A percentile compares a stretch with the other conserved stretches of the same genome.
Evolutionary conservation across 495 filamentous ascomycete genomes (phyloP).

Genomic region (Cryomyces minteri): DNA sequence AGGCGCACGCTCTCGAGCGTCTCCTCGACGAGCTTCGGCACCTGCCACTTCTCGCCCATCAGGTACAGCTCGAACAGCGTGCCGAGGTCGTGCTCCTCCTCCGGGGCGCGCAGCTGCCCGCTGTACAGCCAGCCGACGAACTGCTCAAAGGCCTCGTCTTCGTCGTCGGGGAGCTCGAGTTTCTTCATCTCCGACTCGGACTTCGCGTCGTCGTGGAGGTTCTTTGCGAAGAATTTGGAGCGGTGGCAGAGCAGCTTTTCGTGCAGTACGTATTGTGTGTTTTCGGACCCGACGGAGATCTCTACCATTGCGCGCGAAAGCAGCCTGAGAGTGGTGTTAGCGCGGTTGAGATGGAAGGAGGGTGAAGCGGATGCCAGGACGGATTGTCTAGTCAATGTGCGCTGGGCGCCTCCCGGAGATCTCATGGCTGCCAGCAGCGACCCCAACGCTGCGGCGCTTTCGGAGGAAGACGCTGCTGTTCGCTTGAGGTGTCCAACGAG

Average conservation of each 20-base stretch:
- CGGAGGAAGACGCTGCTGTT: too few relatives aligned
- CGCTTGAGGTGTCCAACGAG: too few relatives aligned
- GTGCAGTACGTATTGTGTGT: slow-evolving; percentile 28
- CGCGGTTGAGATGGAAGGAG: background rate
- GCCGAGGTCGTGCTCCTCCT: slow-evolving; percentile 24
- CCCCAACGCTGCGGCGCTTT: too few relatives aligned
- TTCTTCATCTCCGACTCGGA: slow-evolving; percentile 10
- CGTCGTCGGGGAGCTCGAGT: slow-evolving; percentile 28
- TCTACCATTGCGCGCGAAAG: slow-evolving; percentile 28
- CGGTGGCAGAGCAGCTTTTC: slow-evolving; percentile 32
- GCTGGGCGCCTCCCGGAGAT: background rate
- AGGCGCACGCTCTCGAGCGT: slow-evolving; percentile 23
- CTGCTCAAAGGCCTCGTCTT: slow-evolving; percentile 24
- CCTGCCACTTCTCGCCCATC: slow-evolving; percentile 24
- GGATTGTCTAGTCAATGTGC: background rate
- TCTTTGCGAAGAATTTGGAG: slow-evolving; percentile 27
- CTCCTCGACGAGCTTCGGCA: slow-evolving; percentile 17
- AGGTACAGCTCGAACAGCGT: slow-evolving; percentile 28
- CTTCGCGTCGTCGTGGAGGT: slow-evolving; percentile 23
- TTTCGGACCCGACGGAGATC: slow-evolving; percentile 28
- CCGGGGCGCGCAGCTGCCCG: slow-evolving; percentile 17
- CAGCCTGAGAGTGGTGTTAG: slow-evolving; percentile 15
- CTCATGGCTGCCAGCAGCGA: too few relatives aligned
- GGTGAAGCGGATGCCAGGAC: background rate
- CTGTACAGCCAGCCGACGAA: slow-evolving; percentile 32